Conservation (phyloP, 2,329 filamentous ascomycete species). For the Penicillium sp. region DNA sequence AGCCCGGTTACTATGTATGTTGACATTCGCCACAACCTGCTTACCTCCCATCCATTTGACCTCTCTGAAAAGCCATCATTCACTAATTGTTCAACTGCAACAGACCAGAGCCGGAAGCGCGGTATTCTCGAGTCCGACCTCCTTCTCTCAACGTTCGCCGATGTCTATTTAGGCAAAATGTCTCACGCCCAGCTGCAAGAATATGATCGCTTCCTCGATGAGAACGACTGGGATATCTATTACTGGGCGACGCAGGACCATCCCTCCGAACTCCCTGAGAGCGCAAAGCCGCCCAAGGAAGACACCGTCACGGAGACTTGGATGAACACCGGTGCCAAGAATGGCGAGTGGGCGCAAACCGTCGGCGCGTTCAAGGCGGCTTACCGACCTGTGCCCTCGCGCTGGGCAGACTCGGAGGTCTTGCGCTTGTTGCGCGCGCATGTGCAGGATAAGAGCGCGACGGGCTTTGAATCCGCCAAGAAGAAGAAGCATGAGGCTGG, state of each 20-base stretch:
- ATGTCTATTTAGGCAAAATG: slow-evolving; percentile 70
- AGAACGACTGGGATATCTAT: slow-evolving; percentile 99
- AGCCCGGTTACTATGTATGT: slow-evolving; percentile 67
- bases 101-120: slow-evolving; percentile 94
- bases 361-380: slow-evolving; percentile 90
- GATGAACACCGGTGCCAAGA: slow-evolving; percentile 48
- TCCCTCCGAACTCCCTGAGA: slow-evolving; percentile 42
- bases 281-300: slow-evolving; percentile 26
- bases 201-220: slow-evolving; percentile 90
- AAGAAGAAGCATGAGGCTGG: slow-evolving; percentile 32
- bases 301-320: slow-evolving; percentile 41
- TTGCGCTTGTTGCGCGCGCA: slow-evolving; percentile 70
- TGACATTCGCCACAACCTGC: not conserved
- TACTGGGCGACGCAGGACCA: slow-evolving; percentile 96
- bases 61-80: not conserved
- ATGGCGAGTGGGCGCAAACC: slow-evolving; percentile 94
- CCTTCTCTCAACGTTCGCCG: slow-evolving; percentile 90
- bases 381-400: slow-evolving; percentile 77
- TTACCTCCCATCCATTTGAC: not conserved
- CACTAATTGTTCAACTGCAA: slow-evolving; percentile 3
- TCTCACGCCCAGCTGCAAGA: slow-evolving; percentile 64
- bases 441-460: slow-evolving; percentile 64
- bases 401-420: slow-evolving; percentile 81
- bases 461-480: slow-evolving; percentile 35
- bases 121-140: slow-evolving; percentile 95